A percentile compares a stretch with the other conserved stretches of the same genome.
phyloP scores from a whole-genome alignment of 306 rosid species.

The Begonia peltatifolia region DNA sequence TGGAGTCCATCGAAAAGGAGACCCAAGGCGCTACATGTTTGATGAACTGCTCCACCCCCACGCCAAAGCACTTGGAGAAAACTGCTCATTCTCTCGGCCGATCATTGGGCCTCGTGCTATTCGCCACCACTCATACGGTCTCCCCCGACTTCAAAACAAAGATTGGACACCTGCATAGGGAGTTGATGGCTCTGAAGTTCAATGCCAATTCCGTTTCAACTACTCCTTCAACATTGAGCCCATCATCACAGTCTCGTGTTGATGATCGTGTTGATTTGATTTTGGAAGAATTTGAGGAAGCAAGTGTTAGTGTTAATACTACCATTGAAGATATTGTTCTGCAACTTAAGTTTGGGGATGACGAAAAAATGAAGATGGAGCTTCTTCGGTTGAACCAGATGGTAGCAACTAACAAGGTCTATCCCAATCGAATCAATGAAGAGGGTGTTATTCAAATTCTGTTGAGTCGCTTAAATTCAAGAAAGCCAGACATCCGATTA shows the following conservation, averaged over 20 bases:
- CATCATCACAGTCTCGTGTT: slow-evolving; percentile 19
- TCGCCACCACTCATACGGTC: slow-evolving; percentile 39
- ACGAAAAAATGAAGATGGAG: slow-evolving; percentile 47
- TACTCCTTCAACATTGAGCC: slow-evolving; percentile 39
- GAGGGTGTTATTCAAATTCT: slow-evolving; percentile 43
- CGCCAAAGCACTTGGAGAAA: slow-evolving; percentile 40
- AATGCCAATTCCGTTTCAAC: slow-evolving; percentile 24
- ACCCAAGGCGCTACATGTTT: slow-evolving; percentile 30
- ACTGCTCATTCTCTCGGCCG: slow-evolving; percentile 64
- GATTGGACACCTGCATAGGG: slow-evolving; percentile 35
- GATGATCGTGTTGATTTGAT: too few relatives aligned
- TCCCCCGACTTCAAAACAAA: slow-evolving; percentile 41
- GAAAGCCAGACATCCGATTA: slow-evolving; percentile 32
- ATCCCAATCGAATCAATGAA: slow-evolving; percentile 34
- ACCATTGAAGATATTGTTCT: slow-evolving; percentile 35
- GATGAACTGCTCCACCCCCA: slow-evolving; percentile 23
- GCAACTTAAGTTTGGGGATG: slow-evolving; percentile 61
- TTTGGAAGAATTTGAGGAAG: slow-evolving; percentile 43
- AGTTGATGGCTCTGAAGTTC: slow-evolving; percentile 43
- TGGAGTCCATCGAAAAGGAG: slow-evolving; percentile 62
- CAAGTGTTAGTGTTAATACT: slow-evolving; percentile 16
- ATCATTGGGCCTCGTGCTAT: slow-evolving; percentile 58
- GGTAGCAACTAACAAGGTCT: slow-evolving; percentile 20
- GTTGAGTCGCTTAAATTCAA: slow-evolving; percentile 45
- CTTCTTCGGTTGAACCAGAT: slow-evolving; percentile 39